Evolutionary conservation across 345 rosid species (phyloP).

Genomic region (Pugionium dolabratum): DNA sequence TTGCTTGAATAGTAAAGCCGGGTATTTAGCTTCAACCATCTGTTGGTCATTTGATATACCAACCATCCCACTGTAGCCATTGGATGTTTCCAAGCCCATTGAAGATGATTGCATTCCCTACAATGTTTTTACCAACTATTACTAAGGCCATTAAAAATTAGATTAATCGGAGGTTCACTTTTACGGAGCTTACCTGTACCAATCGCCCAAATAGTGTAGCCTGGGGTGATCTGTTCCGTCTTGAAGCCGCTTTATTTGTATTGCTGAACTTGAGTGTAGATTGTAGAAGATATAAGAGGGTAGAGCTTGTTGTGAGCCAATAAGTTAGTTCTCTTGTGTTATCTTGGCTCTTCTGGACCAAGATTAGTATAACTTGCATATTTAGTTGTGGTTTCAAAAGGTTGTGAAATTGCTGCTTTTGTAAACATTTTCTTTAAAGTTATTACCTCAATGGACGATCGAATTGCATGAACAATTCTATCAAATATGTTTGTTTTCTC

Average conservation of each 20-base stretch:
- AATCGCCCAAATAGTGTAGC: slow-evolving; percentile 50
- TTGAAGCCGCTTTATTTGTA: slow-evolving; percentile 44
- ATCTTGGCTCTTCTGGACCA: slow-evolving; percentile 47
- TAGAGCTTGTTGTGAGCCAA: slow-evolving; percentile 69
- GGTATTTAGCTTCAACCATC: slow-evolving; percentile 71
- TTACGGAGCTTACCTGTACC: slow-evolving; percentile 48
- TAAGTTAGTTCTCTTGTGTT: slow-evolving; percentile 53
- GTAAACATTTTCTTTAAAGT: neutral
- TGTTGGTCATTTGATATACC: slow-evolving; percentile 48
- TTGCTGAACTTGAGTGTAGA: slow-evolving; percentile 58
- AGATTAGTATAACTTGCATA: slow-evolving; percentile 26
- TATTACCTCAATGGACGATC: slow-evolving; percentile 55
- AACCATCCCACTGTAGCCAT: slow-evolving; percentile 62
- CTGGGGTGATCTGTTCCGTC: slow-evolving; percentile 47
- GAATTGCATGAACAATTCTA: slow-evolving; percentile 52
- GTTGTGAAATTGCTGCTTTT: neutral
- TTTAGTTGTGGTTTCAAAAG: neutral
- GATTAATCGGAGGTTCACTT: slow-evolving; percentile 18
- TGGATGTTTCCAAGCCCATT: slow-evolving; percentile 49
- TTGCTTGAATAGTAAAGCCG: slow-evolving; percentile 71
- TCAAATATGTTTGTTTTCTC: slow-evolving; percentile 65
- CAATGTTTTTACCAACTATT: slow-evolving; percentile 24
- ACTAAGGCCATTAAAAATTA: slow-evolving; percentile 7
- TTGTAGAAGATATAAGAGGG: slow-evolving; percentile 63
- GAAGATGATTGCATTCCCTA: slow-evolving; percentile 55